Percentiles rank a stretch among this genome's conserved stretches.
Conservation (phyloP, 306 rosid species). For the Herpetospermum pedunculosum region DNA sequence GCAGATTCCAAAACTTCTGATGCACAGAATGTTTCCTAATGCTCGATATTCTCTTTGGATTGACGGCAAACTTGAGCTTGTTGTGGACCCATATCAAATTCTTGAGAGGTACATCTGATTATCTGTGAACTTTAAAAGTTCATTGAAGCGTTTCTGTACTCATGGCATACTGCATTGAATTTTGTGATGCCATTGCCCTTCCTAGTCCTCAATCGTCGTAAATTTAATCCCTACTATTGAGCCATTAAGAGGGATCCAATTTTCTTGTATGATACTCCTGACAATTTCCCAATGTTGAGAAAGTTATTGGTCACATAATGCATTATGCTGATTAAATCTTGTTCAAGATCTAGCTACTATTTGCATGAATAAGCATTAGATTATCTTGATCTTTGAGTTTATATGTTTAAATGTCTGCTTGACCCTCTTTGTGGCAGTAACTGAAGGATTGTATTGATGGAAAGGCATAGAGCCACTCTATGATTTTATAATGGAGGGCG, state of each 20-base stretch:
- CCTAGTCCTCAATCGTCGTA: neutral
- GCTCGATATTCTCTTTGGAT: slow-evolving; percentile 83
- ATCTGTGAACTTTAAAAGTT: neutral
- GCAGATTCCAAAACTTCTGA: slow-evolving; percentile 87
- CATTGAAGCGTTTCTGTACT: neutral
- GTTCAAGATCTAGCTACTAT: neutral
- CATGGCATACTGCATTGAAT: neutral
- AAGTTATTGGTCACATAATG: neutral
- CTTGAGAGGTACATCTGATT: slow-evolving; percentile 60
- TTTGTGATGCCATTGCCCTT: neutral
- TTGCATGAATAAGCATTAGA: neutral
- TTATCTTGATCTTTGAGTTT: neutral
- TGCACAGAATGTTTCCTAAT: slow-evolving; percentile 88
- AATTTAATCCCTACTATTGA: neutral
- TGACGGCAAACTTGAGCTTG: slow-evolving; percentile 94
- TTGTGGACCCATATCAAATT: slow-evolving; percentile 78
- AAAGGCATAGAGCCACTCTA: neutral
- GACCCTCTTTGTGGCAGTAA: neutral
- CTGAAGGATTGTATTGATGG: neutral
- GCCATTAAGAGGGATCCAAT: neutral
- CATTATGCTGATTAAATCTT: neutral
- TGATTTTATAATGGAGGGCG: neutral
- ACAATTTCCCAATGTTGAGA: neutral
- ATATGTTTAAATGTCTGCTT: neutral
- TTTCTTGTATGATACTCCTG: neutral